Evolutionary conservation across 805 yeast species (phyloP).

Genomic region (Cyberlindnera amylophila): DNA sequence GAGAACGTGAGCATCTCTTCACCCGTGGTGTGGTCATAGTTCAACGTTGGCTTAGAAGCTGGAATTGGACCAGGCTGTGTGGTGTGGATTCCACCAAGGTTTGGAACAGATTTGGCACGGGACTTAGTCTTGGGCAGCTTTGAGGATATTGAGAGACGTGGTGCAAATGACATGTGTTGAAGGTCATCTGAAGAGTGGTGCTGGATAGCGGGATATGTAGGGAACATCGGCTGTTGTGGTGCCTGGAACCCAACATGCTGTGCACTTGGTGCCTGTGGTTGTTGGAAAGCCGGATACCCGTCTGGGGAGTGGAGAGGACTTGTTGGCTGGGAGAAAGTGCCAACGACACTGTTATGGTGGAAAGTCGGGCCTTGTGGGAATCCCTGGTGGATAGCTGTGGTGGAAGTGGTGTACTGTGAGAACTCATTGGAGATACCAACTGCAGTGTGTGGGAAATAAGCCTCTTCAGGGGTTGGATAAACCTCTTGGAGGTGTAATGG

Average conservation of each 20-base stretch:
- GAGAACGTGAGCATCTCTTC: constrained; percentile 30
- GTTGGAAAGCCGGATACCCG: neutral
- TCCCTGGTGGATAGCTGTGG: neutral
- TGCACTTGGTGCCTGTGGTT: neutral
- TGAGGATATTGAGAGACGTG: neutral
- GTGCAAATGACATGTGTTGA: neutral
- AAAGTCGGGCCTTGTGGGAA: neutral
- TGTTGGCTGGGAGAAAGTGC: constrained; percentile 7
- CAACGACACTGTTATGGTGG: neutral
- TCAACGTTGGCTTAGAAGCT: constrained; percentile 26
- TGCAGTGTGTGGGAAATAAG: constrained; percentile 8
- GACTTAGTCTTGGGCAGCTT: constrained; percentile 9
- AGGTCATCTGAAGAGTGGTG: neutral
- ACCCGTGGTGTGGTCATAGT: constrained; percentile 26
- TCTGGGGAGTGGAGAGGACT: constrained; percentile 6
- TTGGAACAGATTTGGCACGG: constrained; percentile 18
- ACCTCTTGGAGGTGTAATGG: constrained; percentile 8
- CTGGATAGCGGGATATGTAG: neutral
- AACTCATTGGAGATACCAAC: constrained; percentile 6
- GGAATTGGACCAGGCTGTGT: constrained; percentile 36
- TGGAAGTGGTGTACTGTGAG: constrained; percentile 7
- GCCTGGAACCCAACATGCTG: too few relatives aligned
- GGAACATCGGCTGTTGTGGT: too few relatives aligned
- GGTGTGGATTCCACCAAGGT: constrained; percentile 8
- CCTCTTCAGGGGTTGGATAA: constrained; percentile 16